Conservation (phyloP, 495 filamentous ascomycete species). For the Aspergillus baeticus region DNA sequence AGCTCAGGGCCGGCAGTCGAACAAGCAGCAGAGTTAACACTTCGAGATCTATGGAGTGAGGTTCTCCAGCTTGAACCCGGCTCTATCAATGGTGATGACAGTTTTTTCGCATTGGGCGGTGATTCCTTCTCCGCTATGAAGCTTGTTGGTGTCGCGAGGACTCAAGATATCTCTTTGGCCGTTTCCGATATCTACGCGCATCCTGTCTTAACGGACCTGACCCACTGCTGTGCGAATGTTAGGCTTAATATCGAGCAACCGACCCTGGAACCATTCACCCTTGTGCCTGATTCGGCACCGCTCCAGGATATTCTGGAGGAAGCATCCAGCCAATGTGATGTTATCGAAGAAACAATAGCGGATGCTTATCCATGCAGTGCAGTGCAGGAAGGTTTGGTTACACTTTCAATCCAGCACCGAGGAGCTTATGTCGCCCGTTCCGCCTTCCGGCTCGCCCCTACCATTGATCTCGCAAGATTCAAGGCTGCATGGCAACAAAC, state of each 20-base stretch:
- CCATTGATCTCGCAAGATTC: conserved; percentile 47
- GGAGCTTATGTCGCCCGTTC: conserved; percentile 55
- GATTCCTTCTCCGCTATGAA: conserved; percentile 58
- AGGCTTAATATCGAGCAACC: conserved; percentile 5
- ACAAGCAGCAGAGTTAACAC: conserved; percentile 30
- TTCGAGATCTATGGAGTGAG: conserved; percentile 25
- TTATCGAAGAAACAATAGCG: conserved; percentile 38
- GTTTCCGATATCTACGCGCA: conserved; percentile 51
- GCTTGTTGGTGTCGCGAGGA: conserved; percentile 47
- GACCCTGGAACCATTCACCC: conserved; percentile 40
- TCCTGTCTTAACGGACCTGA: conserved; percentile 49
- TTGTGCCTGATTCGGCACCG: conserved; percentile 33
- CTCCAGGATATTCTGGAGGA: conserved; percentile 41
- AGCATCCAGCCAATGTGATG: conserved; percentile 39
- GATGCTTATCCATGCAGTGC: conserved; percentile 70
- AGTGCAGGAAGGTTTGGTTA: conserved; percentile 68
- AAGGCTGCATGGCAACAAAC: conserved; percentile 53
- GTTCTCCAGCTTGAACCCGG: conserved; percentile 39
- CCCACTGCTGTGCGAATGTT: conserved; percentile 26
- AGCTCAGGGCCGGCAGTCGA: conserved; percentile 23
- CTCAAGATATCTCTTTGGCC: conserved; percentile 43
- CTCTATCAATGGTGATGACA: conserved; percentile 44
- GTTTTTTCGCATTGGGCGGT: conserved; percentile 54
- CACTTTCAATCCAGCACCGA: conserved; percentile 53
- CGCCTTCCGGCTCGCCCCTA: conserved; percentile 41